A percentile compares a stretch with the other conserved stretches of the same genome.
Evolutionary conservation across 495 filamentous ascomycete genomes (phyloP).

Genomic region (Neurospora pannonica): DNA sequence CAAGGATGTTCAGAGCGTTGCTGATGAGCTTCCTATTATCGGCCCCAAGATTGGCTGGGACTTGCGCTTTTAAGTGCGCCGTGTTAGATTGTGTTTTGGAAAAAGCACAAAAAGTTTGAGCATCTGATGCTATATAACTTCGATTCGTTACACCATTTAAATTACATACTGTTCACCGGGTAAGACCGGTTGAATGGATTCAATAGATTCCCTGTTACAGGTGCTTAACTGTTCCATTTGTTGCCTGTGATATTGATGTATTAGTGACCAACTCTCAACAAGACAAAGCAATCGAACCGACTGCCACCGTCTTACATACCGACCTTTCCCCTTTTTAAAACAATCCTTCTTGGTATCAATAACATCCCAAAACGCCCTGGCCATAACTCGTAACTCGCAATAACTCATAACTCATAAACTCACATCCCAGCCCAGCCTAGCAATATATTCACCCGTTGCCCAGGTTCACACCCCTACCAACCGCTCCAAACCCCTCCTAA

Average conservation of each 20-base stretch:
- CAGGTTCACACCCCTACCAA: constrained; percentile 23
- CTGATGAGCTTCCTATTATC: constrained; percentile 80
- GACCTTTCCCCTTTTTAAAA: no score
- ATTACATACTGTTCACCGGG: background rate
- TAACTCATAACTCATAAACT: background rate
- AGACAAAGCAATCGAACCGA: no score
- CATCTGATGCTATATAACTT: background rate
- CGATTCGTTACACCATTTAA: background rate
- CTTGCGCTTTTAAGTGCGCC: constrained; percentile 55
- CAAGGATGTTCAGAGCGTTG: constrained; percentile 97
- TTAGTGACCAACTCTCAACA: background rate
- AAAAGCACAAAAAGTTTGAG: background rate
- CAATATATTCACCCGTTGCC: no score
- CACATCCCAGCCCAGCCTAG: background rate
- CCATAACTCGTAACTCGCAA: background rate
- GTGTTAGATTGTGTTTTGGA: background rate
- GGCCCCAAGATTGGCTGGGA: constrained; percentile 96
- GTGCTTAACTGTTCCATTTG: background rate
- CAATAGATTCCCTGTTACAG: background rate
- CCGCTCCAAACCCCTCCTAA: constrained; percentile 47
- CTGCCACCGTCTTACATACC: no score
- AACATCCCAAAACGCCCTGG: background rate
- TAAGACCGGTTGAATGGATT: background rate
- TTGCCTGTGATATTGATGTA: background rate
- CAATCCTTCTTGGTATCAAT: background rate